Conservation (phyloP, 2,329 filamentous ascomycete genomes). For the Hymenoscyphus fructigenus region DNA sequence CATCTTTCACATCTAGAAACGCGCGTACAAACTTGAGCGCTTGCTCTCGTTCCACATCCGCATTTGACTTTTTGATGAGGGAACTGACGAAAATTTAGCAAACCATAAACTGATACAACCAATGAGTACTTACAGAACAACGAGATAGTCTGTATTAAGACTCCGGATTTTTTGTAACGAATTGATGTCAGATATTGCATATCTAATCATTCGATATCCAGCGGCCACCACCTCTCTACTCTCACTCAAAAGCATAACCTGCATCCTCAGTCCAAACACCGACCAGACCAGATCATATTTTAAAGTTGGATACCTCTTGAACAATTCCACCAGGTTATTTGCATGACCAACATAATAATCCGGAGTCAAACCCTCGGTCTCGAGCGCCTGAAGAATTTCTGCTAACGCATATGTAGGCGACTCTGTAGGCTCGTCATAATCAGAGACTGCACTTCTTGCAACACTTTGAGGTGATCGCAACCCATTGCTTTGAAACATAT, state of each 20-base stretch:
- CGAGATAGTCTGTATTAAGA: conserved; percentile 88
- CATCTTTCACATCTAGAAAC: conserved; percentile 93
- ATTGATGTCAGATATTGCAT: conserved; percentile 87
- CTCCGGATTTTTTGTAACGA: conserved; percentile 86
- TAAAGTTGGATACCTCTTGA: conserved; percentile 86
- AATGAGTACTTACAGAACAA: conserved; percentile 60
- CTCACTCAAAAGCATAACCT: conserved; percentile 93
- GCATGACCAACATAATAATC: conserved; percentile 95
- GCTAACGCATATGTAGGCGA: conserved; percentile 89
- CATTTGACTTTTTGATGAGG: conserved; percentile 91
- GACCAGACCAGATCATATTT: conserved; percentile 98
- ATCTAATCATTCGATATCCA: conserved; percentile 88
- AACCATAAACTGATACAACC: neutral
- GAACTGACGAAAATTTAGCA: conserved; percentile 51
- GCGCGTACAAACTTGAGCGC: conserved; percentile 94
- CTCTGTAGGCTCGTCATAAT: conserved; percentile 69
- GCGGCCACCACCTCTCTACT: conserved; percentile 94
- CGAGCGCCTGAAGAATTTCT: conserved; percentile 86
- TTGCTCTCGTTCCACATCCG: conserved; percentile 95
- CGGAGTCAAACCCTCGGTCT: conserved; percentile 80
- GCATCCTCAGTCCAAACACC: conserved; percentile 88
- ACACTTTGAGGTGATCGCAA: conserved; percentile 58
- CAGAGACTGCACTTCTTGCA: conserved; percentile 56
- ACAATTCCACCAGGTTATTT: conserved; percentile 92
- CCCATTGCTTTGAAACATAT: conserved; percentile 45